A percentile compares a stretch with the other conserved stretches of the same genome.
These are phyloP conservation scores for Auricularia cornea DNA, from an alignment of 768 basidiomycete genomes.

Conservation along the genomic window DNA sequence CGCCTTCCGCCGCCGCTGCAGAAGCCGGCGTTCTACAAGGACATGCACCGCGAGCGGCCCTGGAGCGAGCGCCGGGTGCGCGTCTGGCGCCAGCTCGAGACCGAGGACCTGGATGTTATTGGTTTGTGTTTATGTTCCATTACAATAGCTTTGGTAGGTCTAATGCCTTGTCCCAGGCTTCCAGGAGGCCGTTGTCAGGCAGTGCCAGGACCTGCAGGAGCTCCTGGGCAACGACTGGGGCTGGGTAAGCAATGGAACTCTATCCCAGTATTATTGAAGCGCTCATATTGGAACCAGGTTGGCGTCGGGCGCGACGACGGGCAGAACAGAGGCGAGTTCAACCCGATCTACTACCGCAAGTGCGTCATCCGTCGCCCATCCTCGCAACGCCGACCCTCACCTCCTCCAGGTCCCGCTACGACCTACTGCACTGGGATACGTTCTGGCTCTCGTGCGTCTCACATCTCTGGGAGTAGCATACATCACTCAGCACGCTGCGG, in stretches of 20 bases:
- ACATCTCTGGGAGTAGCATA: neutral
- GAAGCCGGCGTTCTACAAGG: slow-evolving; percentile 19
- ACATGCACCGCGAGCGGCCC: slow-evolving; percentile 35
- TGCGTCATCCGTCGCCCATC: no score
- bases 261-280: no score
- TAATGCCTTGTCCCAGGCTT: slow-evolving; percentile 28
- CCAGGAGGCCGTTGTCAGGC: slow-evolving; percentile 47
- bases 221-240: slow-evolving; percentile 48
- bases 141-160: neutral
- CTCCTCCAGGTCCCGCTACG: slow-evolving; percentile 20
- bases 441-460: slow-evolving; percentile 48
- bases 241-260: slow-evolving; percentile 30
- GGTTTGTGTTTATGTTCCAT: slow-evolving; percentile 3
- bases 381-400: no score
- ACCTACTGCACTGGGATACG: slow-evolving; percentile 34
- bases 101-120: slow-evolving; percentile 31
- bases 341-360: slow-evolving; percentile 54
- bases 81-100: slow-evolving; percentile 37
- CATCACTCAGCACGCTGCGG: neutral
- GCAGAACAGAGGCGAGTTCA: slow-evolving; percentile 45
- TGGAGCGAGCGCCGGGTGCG: slow-evolving; percentile 45
- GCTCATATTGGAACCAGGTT: slow-evolving; percentile 24
- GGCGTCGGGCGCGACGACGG: slow-evolving; percentile 60
- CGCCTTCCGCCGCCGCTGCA: slow-evolving; percentile 34
- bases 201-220: slow-evolving; percentile 46